Percentiles rank a stretch among this genome's conserved stretches.
These are phyloP conservation scores for Pythium rishiriense DNA, from an alignment of 352 stramenopile genomes.

Conservation along the genomic window DNA sequence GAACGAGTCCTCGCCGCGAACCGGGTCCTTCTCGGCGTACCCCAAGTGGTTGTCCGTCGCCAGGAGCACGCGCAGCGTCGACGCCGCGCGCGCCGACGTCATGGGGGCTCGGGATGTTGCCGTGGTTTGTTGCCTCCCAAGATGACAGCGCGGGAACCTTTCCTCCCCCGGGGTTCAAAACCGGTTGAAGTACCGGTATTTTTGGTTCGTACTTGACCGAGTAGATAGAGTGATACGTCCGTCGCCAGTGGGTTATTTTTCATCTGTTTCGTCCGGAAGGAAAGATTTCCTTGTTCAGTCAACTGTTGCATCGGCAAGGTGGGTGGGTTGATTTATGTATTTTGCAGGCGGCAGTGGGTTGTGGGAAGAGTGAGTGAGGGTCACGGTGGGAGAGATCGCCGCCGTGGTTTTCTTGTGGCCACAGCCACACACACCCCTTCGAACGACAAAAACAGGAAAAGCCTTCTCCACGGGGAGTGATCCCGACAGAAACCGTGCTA, in stretches of 20 bases:
- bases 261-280: not conserved
- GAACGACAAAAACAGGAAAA: too few relatives aligned
- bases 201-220: not conserved
- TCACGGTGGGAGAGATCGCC: not conserved
- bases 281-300: conserved; percentile 1
- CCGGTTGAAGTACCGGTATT: conserved; percentile 7
- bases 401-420: not conserved
- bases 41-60: conserved; percentile 99
- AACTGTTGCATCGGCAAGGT: too few relatives aligned
- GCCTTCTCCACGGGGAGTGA: too few relatives aligned
- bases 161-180: not conserved
- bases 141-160: not conserved
- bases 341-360: not conserved
- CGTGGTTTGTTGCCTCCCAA: not conserved
- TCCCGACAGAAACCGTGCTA: too few relatives aligned
- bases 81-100: conserved; percentile 12
- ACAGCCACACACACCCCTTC: too few relatives aligned
- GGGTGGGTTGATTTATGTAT: conserved; percentile 13
- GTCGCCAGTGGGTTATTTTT: not conserved
- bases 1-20: conserved; percentile 94
- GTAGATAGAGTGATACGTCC: not conserved
- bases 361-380: not conserved
- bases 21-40: conserved; percentile 95
- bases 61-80: conserved; percentile 90
- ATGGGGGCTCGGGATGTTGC: conserved; percentile 26